Percentiles rank a stretch among this genome's conserved stretches.
Conservation (phyloP, 129 eudicot species). For the Oenanthe sinensis region DNA sequence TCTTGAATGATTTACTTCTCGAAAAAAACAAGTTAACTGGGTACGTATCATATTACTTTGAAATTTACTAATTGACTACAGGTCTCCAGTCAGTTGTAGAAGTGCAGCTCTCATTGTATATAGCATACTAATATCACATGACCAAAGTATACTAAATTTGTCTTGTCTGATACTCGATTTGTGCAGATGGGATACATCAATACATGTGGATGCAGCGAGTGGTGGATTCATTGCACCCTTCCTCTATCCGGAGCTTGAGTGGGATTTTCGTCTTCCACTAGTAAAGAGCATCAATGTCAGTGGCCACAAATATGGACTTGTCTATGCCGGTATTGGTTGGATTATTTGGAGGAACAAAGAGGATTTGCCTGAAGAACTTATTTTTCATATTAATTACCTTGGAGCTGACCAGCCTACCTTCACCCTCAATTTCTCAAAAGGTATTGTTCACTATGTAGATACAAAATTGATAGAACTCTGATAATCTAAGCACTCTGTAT, state of each 20-base stretch:
- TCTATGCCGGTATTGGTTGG: slow-evolving; percentile 3
- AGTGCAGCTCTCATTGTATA: too few species aligned
- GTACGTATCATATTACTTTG: neutral
- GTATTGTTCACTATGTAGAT: neutral
- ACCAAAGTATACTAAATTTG: neutral
- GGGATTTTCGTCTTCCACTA: slow-evolving; percentile 6
- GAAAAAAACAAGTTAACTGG: slow-evolving; percentile 3
- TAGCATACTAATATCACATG: too few species aligned
- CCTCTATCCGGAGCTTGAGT: slow-evolving; percentile 7
- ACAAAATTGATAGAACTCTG: too few species aligned
- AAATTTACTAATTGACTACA: too few species aligned
- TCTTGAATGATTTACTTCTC: slow-evolving; percentile 10
- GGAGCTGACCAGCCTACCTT: slow-evolving; percentile 12
- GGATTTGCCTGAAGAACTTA: slow-evolving; percentile 12
- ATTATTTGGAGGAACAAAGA: slow-evolving; percentile 6
- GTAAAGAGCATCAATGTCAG: slow-evolving; percentile 13
- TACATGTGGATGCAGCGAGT: slow-evolving; percentile 12
- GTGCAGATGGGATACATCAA: slow-evolving; percentile 12
- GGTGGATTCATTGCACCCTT: slow-evolving; percentile 12
- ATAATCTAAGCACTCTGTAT: too few species aligned
- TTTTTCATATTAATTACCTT: slow-evolving; percentile 4
- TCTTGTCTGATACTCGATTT: neutral
- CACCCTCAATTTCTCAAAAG: slow-evolving; percentile 12
- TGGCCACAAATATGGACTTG: slow-evolving; percentile 12
- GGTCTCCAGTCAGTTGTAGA: too few species aligned